Evolutionary conservation across 2,329 filamentous ascomycete genomes (phyloP), one percentile per base, ranked within the genome.

Genomic region (Penicillium nordicum): DNA sequence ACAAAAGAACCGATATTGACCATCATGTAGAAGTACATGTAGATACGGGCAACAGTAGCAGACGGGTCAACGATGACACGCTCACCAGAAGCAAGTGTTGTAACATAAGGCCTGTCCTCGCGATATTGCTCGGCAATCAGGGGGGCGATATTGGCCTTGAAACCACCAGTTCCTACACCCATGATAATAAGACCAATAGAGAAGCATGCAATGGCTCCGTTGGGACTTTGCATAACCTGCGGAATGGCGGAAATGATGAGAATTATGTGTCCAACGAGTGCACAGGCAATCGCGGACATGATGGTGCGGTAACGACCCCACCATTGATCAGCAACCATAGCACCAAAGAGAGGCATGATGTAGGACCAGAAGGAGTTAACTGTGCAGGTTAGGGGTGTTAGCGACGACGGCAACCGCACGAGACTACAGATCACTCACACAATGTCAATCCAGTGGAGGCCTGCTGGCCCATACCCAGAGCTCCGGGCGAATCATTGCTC

Each of bases 101-200:
- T 78, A 53, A 89, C 79, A 48, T 79, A 80, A 61, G 85, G 81
- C 58, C 79, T 81, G 4, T 78, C 80, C 55, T 84, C 82, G 34
- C 78, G 79, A 70, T 87, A 87, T 72, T 90, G 87, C 66, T 90
- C 88, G 21, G 87, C 87, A 54, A 90, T 83, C 18, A 90, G 76
- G 0, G 87, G 86, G 0, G 86, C 85, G 42, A 92, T 88, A 68
- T 92, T 92, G 61, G 87, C 84, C 78, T 92, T 93, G 82, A 92
- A 91, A 67, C 89, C 88, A 59, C 89, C 89, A 1, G 88, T 90
- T 42, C 89, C 89, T 30, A 90, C 72, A n/a, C 87, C 88, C 68
- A 91, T 83, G 67, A 91, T 81, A 43, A 89, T 72, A 62, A 89
- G 79, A 25, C 84, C 84, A 30, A 85, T 74, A 2, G 87, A 72